Evolutionary conservation across 768 basidiomycete genomes (phyloP).

Genomic region (Kwoniella dendrophila): DNA sequence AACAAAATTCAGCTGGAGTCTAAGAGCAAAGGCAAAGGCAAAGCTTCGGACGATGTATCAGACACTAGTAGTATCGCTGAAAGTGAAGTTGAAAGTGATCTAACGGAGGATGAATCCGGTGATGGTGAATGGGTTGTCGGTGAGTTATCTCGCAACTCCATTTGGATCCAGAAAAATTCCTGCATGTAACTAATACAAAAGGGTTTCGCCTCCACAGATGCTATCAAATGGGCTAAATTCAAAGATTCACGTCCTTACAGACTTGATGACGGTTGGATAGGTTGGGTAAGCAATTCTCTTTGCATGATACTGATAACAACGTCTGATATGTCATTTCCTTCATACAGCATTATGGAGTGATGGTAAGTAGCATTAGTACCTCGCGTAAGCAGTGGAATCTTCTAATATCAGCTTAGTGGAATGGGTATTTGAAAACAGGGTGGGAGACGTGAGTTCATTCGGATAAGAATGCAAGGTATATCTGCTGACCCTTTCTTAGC

Average conservation of each 20-base stretch:
- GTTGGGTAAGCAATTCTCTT: slow-evolving; percentile 31
- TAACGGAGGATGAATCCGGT: slow-evolving; percentile 15
- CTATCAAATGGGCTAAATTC: slow-evolving; percentile 39
- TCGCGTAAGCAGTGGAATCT: background rate
- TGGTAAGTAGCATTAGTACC: slow-evolving; percentile 23
- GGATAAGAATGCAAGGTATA: background rate
- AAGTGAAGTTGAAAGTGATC: slow-evolving; percentile 23
- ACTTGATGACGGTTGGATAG: slow-evolving; percentile 24
- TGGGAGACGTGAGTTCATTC: slow-evolving; percentile 32
- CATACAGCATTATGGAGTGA: slow-evolving; percentile 41
- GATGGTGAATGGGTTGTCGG: slow-evolving; percentile 28
- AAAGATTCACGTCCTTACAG: slow-evolving; percentile 20
- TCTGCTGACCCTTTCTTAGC: background rate
- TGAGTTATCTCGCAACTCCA: too few relatives aligned
- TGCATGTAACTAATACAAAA: background rate
- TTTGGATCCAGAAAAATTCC: too few relatives aligned
- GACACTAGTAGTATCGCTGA: slow-evolving; percentile 11
- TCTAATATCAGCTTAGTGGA: slow-evolving; percentile 25
- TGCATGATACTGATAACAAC: background rate
- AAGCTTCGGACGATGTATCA: slow-evolving; percentile 7
- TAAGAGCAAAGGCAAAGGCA: background rate
- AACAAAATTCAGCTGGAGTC: slow-evolving; percentile 14
- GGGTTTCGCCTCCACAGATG: slow-evolving; percentile 28
- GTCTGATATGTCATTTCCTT: background rate
- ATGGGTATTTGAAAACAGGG: slow-evolving; percentile 34